These are phyloP conservation scores for Tephrocybe sp. DNA, from an alignment of 768 basidiomycete species.

Conservation along the genomic window DNA sequence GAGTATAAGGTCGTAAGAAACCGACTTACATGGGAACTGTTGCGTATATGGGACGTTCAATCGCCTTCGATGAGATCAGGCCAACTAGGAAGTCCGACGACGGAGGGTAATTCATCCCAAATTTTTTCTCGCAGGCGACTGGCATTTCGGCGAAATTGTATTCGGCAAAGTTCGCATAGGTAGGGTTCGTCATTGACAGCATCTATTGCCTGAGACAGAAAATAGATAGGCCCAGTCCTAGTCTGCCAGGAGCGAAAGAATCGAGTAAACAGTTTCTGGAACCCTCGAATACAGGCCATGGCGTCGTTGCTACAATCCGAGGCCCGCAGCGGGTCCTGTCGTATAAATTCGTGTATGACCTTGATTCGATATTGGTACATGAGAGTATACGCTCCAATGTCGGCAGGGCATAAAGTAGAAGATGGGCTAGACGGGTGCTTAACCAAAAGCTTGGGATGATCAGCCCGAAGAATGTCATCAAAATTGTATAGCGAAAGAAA, in stretches of 20 bases:
- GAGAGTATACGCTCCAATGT: conserved; percentile 51
- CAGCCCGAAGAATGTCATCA: conserved; percentile 43
- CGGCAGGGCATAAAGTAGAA: conserved; percentile 37
- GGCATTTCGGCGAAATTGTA: conserved; percentile 41
- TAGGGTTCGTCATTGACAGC: conserved; percentile 35
- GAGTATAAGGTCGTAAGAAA: neutral
- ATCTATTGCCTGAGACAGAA: conserved; percentile 47
- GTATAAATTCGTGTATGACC: conserved; percentile 47
- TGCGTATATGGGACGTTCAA: neutral
- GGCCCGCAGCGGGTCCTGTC: conserved; percentile 28
- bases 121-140: conserved; percentile 34
- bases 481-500: conserved; percentile 60
- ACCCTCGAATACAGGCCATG: conserved; percentile 37
- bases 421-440: conserved; percentile 52
- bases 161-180: conserved; percentile 46
- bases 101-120: conserved; percentile 48
- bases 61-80: conserved; percentile 27
- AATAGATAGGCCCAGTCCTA: conserved; percentile 54
- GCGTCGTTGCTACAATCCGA: conserved; percentile 28
- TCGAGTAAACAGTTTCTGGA: conserved; percentile 40
- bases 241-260: conserved; percentile 48
- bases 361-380: conserved; percentile 59
- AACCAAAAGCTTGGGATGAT: conserved; percentile 52
- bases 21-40: neutral
- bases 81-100: conserved; percentile 50